phyloP scores from a whole-genome alignment of 2,329 filamentous ascomycete genomes.

The Stachybotrys chartarum region DNA sequence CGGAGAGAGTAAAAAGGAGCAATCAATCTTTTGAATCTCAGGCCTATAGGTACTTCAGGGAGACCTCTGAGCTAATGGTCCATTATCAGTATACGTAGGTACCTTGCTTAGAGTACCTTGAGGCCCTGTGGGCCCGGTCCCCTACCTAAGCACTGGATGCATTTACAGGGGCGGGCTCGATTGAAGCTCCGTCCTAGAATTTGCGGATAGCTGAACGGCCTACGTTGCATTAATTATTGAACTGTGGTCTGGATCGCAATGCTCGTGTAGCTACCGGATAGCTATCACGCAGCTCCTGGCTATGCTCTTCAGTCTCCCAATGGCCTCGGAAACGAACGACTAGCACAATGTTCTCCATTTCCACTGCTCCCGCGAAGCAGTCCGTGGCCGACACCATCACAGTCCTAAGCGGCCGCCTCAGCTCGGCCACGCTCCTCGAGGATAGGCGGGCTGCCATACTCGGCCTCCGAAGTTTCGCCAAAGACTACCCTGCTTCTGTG shows the following conservation, averaged over 20 bases:
- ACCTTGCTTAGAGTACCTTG: not conserved
- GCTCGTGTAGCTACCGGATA: not conserved
- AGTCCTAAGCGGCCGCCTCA: constrained; percentile 77
- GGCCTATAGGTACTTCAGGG: no score
- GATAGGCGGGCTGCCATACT: constrained; percentile 90
- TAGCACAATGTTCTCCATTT: constrained; percentile 53
- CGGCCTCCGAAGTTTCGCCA: constrained; percentile 89
- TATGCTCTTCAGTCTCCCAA: constrained; percentile 13
- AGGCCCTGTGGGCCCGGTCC: not conserved
- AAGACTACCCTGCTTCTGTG: constrained; percentile 92
- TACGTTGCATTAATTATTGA: not conserved
- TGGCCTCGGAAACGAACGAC: constrained; percentile 17
- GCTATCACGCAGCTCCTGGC: not conserved
- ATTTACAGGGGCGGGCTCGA: not conserved
- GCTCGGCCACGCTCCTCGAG: constrained; percentile 85
- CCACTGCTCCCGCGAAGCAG: constrained; percentile 82
- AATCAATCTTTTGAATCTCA: no score
- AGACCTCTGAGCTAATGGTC: no score
- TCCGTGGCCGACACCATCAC: constrained; percentile 92
- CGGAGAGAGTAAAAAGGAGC: no score
- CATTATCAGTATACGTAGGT: not conserved
- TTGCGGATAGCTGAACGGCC: not conserved
- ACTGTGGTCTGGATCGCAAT: not conserved
- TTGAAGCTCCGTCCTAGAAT: not conserved
- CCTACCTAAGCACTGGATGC: not conserved